Percentiles rank a stretch among this genome's conserved stretches.
phyloP scores from a whole-genome alignment of 164 flowering plant species.

The Tinospora cordifolia region DNA sequence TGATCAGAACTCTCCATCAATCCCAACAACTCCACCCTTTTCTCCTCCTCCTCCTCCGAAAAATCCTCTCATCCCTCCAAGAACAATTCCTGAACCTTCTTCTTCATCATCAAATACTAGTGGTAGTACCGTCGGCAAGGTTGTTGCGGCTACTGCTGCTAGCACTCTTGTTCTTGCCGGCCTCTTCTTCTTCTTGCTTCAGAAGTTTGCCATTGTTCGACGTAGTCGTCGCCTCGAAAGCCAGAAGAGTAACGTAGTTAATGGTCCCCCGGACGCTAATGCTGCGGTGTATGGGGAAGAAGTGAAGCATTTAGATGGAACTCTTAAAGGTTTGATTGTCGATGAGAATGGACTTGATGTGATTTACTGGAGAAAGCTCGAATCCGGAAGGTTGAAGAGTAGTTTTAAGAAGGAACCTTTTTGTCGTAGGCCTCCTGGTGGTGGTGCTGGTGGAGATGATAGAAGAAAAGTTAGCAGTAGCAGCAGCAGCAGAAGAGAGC shows the following conservation, averaged over 20 bases:
- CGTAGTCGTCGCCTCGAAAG: constrained; percentile 2
- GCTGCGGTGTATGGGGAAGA: constrained; percentile 15
- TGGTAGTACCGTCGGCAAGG: constrained; percentile 26
- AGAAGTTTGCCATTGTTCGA: constrained; percentile 10
- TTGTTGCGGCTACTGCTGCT: constrained; percentile 62
- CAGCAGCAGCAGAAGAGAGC: background rate
- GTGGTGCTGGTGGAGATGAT: constrained; percentile 12
- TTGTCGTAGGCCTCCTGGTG: constrained; percentile 20
- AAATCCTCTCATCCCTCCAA: constrained; percentile 6
- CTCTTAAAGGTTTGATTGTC: constrained; percentile 57
- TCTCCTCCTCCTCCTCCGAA: background rate
- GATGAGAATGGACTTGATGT: constrained; percentile 91
- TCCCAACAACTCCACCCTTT: constrained; percentile 5
- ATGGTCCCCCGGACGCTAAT: constrained; percentile 11
- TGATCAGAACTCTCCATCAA: background rate
- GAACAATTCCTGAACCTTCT: constrained; percentile 11
- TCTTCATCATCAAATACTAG: background rate
- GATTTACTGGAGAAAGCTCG: constrained; percentile 70
- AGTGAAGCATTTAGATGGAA: constrained; percentile 33
- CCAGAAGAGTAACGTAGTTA: background rate
- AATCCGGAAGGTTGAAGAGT: constrained; percentile 20
- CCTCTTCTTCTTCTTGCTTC: constrained; percentile 46
- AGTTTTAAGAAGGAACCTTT: constrained; percentile 27
- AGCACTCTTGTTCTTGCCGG: constrained; percentile 46
- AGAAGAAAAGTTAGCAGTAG: constrained; percentile 6